Conservation (phyloP, 129 eudicot species). For the Helianthus annuus region HanXRQr2.0-SUNRISE NC_035447.2:1557413-1557912, state of each 20-base stretch:
- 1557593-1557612: slow-evolving; percentile 61
- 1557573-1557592: slow-evolving; percentile 77
- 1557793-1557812: slow-evolving; percentile 1
- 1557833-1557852: slow-evolving; percentile 6
- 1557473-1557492: slow-evolving; percentile 99
- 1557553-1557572: slow-evolving; percentile 95
- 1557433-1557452: slow-evolving; percentile 90
- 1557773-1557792: slow-evolving; percentile 56
- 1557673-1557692: slow-evolving; percentile 31
- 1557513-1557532: slow-evolving; percentile 81
- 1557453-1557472: slow-evolving; percentile 91
- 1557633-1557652: background rate
- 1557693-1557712: slow-evolving; percentile 99
- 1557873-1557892: slow-evolving; percentile 99
- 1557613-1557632: slow-evolving; percentile 7
- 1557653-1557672: slow-evolving; percentile 4
- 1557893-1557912: slow-evolving; percentile 96
- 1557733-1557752: slow-evolving; percentile 88
- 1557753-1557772: slow-evolving; percentile 89
- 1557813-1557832: slow-evolving; percentile 9
- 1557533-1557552: slow-evolving; percentile 92
- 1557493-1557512: slow-evolving; percentile 91
- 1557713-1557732: slow-evolving; percentile 75
- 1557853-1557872: slow-evolving; percentile 83
- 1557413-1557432: background rate